Evolutionary conservation across 805 yeast species (phyloP).

Genomic region (Debaryomyces castellii): DNA sequence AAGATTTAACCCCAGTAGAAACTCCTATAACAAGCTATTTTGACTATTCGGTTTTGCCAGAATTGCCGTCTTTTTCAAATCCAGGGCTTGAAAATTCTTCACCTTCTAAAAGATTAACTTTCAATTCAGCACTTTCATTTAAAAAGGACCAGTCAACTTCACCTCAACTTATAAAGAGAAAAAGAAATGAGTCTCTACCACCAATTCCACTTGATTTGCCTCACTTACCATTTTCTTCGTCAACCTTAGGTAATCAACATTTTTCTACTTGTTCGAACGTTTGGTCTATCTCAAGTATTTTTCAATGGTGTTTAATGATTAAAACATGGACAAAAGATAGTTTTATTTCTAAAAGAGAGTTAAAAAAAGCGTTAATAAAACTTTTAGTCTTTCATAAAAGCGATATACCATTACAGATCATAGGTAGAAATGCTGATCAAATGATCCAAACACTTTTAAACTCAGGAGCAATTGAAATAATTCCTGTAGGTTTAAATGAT

Average conservation of each 20-base stretch:
- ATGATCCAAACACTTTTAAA: constrained; percentile 43
- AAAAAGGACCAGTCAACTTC: constrained; percentile 23
- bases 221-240: constrained; percentile 55
- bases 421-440: constrained; percentile 51
- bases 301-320: constrained; percentile 54
- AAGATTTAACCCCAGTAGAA: constrained; percentile 5
- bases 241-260: constrained; percentile 47
- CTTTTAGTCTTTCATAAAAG: constrained; percentile 52
- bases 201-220: constrained; percentile 51
- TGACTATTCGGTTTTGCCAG: constrained; percentile 37
- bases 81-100: constrained; percentile 7
- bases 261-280: constrained; percentile 47
- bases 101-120: constrained; percentile 16
- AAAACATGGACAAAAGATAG: constrained; percentile 54
- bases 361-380: constrained; percentile 51
- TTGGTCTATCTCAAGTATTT: constrained; percentile 48
- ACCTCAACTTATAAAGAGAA: constrained; percentile 6
- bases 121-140: constrained; percentile 33
- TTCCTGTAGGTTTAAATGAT: background rate
- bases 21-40: constrained; percentile 26
- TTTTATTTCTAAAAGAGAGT: constrained; percentile 49
- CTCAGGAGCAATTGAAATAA: constrained; percentile 36
- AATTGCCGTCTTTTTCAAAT: constrained; percentile 20
- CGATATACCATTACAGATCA: constrained; percentile 47
- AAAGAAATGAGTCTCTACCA: constrained; percentile 32